Evolutionary conservation across 2,329 filamentous ascomycete genomes (phyloP).

Genomic region (Xylaria polymorpha): DNA sequence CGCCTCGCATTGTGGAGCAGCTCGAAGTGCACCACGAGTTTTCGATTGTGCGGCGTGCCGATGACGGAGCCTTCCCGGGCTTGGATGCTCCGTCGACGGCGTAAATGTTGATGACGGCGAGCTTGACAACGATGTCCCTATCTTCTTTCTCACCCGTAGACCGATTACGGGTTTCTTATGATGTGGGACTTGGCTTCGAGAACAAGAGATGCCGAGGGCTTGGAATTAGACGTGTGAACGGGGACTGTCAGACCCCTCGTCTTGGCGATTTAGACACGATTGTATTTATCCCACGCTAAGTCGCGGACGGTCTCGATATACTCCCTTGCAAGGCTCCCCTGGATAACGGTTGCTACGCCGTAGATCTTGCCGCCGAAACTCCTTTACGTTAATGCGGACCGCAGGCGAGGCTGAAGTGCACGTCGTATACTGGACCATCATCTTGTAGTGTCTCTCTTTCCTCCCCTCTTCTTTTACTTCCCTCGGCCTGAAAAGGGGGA

Average conservation of each 20-base stretch:
- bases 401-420: conserved; percentile 59
- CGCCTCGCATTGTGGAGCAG: neutral
- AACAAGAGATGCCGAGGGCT: neutral
- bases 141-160: neutral
- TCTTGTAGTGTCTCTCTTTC: conserved; percentile 17
- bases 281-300: conserved; percentile 64
- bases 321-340: conserved; percentile 54
- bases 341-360: conserved; percentile 62
- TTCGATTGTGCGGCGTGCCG: conserved; percentile 49
- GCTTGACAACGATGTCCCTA: conserved; percentile 33
- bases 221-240: neutral
- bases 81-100: conserved; percentile 64
- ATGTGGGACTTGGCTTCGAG: neutral
- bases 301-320: conserved; percentile 50
- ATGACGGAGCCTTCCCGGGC: conserved; percentile 52
- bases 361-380: conserved; percentile 62
- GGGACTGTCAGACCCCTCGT: conserved; percentile 35
- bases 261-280: conserved; percentile 61
- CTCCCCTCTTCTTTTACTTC: neutral
- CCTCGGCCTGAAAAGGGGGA: neutral
- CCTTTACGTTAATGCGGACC: conserved; percentile 59
- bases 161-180: neutral
- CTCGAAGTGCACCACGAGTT: neutral
- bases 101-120: conserved; percentile 65
- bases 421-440: conserved; percentile 54